These are phyloP conservation scores for Zarea fungicola DNA, from an alignment of 2,329 filamentous ascomycete genomes.

Conservation along the genomic window DNA sequence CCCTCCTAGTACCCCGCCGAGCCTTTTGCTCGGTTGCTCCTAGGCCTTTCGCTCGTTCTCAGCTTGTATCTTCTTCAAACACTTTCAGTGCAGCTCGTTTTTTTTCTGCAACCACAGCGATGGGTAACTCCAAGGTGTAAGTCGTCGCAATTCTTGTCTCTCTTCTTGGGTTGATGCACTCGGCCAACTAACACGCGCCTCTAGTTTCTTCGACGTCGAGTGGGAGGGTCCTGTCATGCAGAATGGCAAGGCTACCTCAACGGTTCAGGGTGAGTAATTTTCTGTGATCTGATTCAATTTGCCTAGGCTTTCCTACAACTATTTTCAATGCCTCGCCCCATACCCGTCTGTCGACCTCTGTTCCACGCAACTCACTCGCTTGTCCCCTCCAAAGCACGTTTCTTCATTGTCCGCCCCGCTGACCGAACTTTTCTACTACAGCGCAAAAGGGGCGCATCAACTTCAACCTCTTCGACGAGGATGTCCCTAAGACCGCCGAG, in stretches of 20 bases:
- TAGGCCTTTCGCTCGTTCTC: conserved; percentile 36
- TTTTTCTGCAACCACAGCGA: conserved; percentile 61
- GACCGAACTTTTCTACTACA: conserved; percentile 29
- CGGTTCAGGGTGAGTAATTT: conserved; percentile 52
- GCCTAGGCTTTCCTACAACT: background rate
- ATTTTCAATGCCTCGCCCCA: background rate
- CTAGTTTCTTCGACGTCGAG: conserved; percentile 64
- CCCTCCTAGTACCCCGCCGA: conserved; percentile 41
- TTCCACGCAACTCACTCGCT: background rate
- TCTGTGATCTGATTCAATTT: conserved; percentile 6
- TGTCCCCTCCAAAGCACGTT: conserved; percentile 4
- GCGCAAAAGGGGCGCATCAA: conserved; percentile 74
- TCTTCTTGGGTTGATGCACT: background rate
- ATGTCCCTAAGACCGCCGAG: conserved; percentile 79
- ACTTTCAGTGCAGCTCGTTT: conserved; percentile 36
- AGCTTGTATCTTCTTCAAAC: conserved; percentile 37
- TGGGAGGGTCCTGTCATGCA: conserved; percentile 70
- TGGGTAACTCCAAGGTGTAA: conserved; percentile 65
- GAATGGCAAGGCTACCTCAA: conserved; percentile 48
- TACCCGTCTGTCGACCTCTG: background rate
- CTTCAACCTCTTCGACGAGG: conserved; percentile 82
- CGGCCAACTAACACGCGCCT: conserved; percentile 19
- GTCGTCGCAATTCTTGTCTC: conserved; percentile 26
- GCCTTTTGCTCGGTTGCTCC: conserved; percentile 34
- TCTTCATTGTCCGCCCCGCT: too few species aligned